Percentiles rank a stretch among this genome's conserved stretches.
phyloP scores from a whole-genome alignment of 1,139 yeast genomes.

The Hanseniaspora sp. region DNA sequence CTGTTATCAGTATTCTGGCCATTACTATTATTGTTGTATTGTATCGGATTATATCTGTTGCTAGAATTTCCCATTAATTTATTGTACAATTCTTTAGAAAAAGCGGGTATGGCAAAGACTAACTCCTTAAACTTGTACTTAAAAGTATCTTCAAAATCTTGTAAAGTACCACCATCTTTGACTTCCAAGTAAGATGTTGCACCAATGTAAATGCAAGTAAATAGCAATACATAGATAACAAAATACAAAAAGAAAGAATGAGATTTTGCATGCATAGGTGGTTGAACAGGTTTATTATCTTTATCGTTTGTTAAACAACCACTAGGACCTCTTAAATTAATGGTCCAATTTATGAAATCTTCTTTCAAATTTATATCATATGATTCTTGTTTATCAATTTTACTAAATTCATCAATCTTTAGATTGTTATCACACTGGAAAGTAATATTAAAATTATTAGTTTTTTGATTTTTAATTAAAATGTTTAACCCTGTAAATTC shows the following conservation, averaged over 20 bases:
- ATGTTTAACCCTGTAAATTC: slow-evolving; percentile 3
- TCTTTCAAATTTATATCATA: neutral
- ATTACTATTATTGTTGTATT: slow-evolving; percentile 30
- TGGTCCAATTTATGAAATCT: neutral
- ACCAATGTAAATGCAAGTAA: slow-evolving; percentile 58
- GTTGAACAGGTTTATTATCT: slow-evolving; percentile 17
- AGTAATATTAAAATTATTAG: neutral
- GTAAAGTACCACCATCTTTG: slow-evolving; percentile 34
- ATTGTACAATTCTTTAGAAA: slow-evolving; percentile 55
- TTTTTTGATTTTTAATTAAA: neutral
- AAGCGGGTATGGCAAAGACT: slow-evolving; percentile 56
- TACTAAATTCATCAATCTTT: slow-evolving; percentile 29
- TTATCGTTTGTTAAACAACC: slow-evolving; percentile 27
- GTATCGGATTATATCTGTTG: slow-evolving; percentile 31
- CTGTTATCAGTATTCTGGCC: slow-evolving; percentile 33
- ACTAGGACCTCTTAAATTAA: slow-evolving; percentile 25
- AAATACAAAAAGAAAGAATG: slow-evolving; percentile 60
- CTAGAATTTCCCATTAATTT: slow-evolving; percentile 34
- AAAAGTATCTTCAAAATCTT: slow-evolving; percentile 52
- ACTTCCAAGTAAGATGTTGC: slow-evolving; percentile 69
- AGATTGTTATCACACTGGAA: slow-evolving; percentile 42
- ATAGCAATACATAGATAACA: slow-evolving; percentile 53
- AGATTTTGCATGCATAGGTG: slow-evolving; percentile 22
- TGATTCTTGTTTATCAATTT: neutral
- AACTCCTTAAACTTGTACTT: slow-evolving; percentile 56